A percentile compares a stretch with the other conserved stretches of the same genome.
These are phyloP conservation scores for Petunia axillaris DNA, from an alignment of 257 asterid species.

Conservation along the genomic window DNA sequence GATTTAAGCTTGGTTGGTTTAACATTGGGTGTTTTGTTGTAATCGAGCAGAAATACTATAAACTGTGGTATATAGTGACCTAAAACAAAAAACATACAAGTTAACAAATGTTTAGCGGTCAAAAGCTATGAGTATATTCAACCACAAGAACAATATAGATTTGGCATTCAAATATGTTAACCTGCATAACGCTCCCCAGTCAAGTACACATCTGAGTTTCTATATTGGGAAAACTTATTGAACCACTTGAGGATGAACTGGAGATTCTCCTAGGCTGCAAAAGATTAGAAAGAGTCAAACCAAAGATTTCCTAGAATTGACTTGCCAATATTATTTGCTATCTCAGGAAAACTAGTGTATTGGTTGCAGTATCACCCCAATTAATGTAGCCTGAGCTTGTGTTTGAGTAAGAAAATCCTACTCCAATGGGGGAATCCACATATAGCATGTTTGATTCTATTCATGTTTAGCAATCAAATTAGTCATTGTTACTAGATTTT, in stretches of 20 bases:
- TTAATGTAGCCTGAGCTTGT: slow-evolving; percentile 35
- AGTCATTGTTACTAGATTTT: not conserved
- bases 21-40: slow-evolving; percentile 28
- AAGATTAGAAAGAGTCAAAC: not conserved
- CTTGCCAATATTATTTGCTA: not conserved
- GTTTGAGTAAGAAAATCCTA: slow-evolving; percentile 41
- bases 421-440: slow-evolving; percentile 40
- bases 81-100: not conserved
- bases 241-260: slow-evolving; percentile 37
- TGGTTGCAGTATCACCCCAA: slow-evolving; percentile 32
- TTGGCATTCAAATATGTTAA: not conserved
- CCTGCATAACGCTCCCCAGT: slow-evolving; percentile 41
- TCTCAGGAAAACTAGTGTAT: not conserved
- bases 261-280: slow-evolving; percentile 35
- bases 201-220: slow-evolving; percentile 36
- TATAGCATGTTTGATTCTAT: slow-evolving; percentile 41
- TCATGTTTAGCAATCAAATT: not conserved
- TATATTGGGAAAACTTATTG: slow-evolving; percentile 31
- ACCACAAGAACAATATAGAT: not conserved
- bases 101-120: not conserved
- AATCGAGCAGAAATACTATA: slow-evolving; percentile 31
- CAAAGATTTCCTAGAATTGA: not conserved
- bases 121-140: not conserved
- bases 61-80: slow-evolving; percentile 42
- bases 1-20: slow-evolving; percentile 39